phyloP scores from a whole-genome alignment of 1,284 basidiomycete genomes.

The Pseudozyma tsukubaensis region DNA sequence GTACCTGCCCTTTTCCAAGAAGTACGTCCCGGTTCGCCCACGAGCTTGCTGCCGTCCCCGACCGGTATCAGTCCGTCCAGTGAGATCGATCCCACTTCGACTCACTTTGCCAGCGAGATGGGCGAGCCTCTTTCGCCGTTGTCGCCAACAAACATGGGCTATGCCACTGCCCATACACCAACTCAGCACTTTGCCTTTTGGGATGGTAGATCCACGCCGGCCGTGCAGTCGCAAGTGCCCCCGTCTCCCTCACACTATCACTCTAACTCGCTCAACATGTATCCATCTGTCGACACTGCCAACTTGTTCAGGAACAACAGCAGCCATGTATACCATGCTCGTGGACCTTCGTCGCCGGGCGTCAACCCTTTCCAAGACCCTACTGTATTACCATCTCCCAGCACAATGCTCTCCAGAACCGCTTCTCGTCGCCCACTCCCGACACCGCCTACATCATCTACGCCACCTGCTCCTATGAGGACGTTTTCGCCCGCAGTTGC shows the following conservation, averaged over 20 bases:
- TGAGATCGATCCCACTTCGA: slow-evolving; percentile 10
- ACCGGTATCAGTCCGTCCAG: slow-evolving; percentile 9
- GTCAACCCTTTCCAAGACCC: slow-evolving; percentile 27
- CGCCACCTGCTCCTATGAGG: slow-evolving; percentile 15
- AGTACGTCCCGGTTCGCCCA: slow-evolving; percentile 14
- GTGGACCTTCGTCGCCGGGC: slow-evolving; percentile 9
- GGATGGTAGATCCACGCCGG: slow-evolving; percentile 2
- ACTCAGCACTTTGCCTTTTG: slow-evolving; percentile 2
- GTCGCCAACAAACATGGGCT: slow-evolving; percentile 16
- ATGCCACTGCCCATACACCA: slow-evolving; percentile 14
- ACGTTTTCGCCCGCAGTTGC: slow-evolving; percentile 4
- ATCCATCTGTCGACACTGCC: neutral
- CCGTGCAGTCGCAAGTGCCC: neutral
- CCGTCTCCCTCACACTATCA: slow-evolving; percentile 11
- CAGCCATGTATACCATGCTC: slow-evolving; percentile 14
- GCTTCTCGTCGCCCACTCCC: slow-evolving; percentile 32
- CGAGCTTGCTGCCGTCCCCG: slow-evolving; percentile 11
- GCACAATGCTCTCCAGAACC: slow-evolving; percentile 10
- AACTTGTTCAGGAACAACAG: neutral
- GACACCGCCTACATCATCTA: slow-evolving; percentile 22
- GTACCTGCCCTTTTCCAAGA: slow-evolving; percentile 36
- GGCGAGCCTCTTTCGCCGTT: slow-evolving; percentile 22
- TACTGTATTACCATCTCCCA: neutral
- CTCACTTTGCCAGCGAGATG: slow-evolving; percentile 11
- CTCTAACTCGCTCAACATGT: slow-evolving; percentile 12